Percentiles rank a stretch among this genome's conserved stretches.
These are phyloP conservation scores for Medicago arabica DNA, from an alignment of 306 rosid species.

Conservation along the genomic window DNA sequence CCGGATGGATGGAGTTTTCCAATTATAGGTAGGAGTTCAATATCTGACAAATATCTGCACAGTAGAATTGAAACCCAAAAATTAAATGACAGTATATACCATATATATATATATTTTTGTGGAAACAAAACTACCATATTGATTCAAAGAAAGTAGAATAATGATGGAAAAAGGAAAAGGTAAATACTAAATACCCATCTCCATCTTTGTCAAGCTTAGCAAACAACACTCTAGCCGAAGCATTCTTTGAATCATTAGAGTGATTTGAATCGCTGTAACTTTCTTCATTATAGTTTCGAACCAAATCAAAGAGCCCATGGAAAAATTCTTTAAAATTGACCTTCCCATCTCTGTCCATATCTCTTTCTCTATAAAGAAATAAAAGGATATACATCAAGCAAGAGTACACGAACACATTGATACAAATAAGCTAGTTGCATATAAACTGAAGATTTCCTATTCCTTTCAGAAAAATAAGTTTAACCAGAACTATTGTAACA, in stretches of 20 bases:
- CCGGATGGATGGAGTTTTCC: conserved; percentile 95
- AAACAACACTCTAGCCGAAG: conserved; percentile 76
- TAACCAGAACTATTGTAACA: no score
- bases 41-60: conserved; percentile 70
- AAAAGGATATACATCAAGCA: conserved; percentile 42
- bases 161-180: conserved; percentile 26
- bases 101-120: no score
- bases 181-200: conserved; percentile 62
- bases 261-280: conserved; percentile 59
- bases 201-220: conserved; percentile 83
- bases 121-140: conserved; percentile 34
- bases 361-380: conserved; percentile 68
- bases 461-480: no score
- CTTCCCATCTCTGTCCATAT: conserved; percentile 84
- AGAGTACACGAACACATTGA: not conserved
- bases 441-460: no score
- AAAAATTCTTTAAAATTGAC: conserved; percentile 80
- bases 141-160: conserved; percentile 17
- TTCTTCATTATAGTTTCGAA: conserved; percentile 81
- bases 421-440: not conserved
- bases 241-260: conserved; percentile 62
- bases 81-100: conserved; percentile 29
- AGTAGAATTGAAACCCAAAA: conserved; percentile 32
- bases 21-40: conserved; percentile 74
- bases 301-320: conserved; percentile 89